Conservation (phyloP, 306 rosid species). For the Echinosophora koreensis region DNA sequence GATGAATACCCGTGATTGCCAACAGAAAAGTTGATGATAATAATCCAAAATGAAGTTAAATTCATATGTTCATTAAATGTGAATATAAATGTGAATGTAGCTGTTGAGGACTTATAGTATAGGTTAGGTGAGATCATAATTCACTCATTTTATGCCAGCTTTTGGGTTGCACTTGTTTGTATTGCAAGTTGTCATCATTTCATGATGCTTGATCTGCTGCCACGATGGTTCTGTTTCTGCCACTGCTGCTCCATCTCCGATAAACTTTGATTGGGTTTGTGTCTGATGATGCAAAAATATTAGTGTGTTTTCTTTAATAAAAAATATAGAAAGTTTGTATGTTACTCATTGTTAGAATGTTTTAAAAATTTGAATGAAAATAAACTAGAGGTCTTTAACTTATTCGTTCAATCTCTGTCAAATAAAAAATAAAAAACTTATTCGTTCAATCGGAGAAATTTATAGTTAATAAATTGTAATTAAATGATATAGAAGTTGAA, state of each 20-base stretch:
- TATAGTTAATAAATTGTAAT: no score
- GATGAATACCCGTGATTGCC: no score
- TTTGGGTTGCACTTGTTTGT: conserved; percentile 50
- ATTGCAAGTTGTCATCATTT: conserved; percentile 34
- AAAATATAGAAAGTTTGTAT: no score
- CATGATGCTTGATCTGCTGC: conserved; percentile 29
- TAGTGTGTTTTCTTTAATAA: no score
- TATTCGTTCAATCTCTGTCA: no score
- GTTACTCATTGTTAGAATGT: no score
- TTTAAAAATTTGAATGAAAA: no score
- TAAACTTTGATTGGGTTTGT: background rate
- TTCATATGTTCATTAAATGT: conserved; percentile 36
- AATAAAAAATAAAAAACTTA: no score
- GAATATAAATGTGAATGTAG: conserved; percentile 2
- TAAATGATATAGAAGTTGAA: no score
- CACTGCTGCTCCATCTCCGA: background rate
- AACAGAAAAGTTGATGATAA: background rate
- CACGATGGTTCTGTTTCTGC: background rate
- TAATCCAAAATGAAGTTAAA: conserved; percentile 10
- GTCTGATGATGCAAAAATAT: background rate
- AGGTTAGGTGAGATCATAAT: conserved; percentile 47
- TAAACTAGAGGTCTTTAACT: no score
- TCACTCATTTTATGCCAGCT: conserved; percentile 42
- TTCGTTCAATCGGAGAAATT: no score
- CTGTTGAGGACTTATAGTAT: conserved; percentile 13